These are phyloP conservation scores for Fusarium ramigenum DNA, from an alignment of 2,329 filamentous ascomycete species.

Conservation along the genomic window DNA sequence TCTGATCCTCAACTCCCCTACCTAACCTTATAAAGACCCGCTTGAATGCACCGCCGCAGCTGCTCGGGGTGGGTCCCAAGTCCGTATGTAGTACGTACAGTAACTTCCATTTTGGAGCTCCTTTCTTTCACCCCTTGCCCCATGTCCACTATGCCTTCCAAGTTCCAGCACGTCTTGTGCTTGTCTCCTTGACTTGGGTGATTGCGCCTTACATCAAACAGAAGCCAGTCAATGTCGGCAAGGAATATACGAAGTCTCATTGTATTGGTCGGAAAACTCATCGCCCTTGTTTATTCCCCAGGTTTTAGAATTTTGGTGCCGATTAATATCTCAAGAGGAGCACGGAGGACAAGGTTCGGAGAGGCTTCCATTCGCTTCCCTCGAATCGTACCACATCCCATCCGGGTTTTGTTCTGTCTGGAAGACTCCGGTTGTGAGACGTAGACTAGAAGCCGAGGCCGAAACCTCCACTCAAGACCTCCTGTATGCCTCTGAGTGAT, in stretches of 20 bases:
- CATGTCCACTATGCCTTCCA: neutral
- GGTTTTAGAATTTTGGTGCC: slow-evolving; percentile 19
- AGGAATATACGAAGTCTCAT: slow-evolving; percentile 4
- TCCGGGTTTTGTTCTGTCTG: slow-evolving; percentile 9
- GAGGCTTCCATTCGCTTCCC: slow-evolving; percentile 21
- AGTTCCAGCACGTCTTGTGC: slow-evolving; percentile 2
- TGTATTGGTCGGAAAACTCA: slow-evolving; percentile 7
- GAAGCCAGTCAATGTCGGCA: neutral
- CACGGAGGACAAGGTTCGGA: slow-evolving; percentile 5
- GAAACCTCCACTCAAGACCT: slow-evolving; percentile 16
- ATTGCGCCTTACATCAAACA: neutral
- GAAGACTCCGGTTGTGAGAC: slow-evolving; percentile 1
- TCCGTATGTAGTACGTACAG: neutral
- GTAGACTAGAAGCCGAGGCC: neutral
- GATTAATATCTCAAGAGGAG: neutral
- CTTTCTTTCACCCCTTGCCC: slow-evolving; percentile 19
- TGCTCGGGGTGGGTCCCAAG: slow-evolving; percentile 23
- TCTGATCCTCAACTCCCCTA: neutral
- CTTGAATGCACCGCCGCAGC: slow-evolving; percentile 21
- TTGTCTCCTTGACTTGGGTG: slow-evolving; percentile 7
- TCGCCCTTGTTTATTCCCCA: slow-evolving; percentile 20
- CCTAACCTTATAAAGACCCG: slow-evolving; percentile 11
- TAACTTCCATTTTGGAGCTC: slow-evolving; percentile 22
- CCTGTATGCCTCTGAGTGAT: neutral
- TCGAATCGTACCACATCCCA: slow-evolving; percentile 22